Evolutionary conservation across 768 basidiomycete species (phyloP), one percentile per base, ranked within the genome.

Genomic region (Peribolospora kevripleyi): DNA sequence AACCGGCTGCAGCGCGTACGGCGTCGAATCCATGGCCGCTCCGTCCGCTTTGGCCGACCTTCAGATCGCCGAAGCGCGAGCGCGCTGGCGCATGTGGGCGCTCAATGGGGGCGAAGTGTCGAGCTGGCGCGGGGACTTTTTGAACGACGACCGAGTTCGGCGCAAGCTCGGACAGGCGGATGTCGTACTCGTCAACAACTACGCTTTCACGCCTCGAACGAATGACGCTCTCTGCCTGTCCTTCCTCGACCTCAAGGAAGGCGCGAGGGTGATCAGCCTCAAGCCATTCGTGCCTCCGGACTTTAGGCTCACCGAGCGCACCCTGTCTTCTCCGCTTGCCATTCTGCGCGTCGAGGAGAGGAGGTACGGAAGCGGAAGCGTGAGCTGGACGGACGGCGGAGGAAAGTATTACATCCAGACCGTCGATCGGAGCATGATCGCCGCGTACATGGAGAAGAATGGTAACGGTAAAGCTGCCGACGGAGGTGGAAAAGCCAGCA

Each of bases 191-290:
- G 81, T 85, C 54, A 84, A 70, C 59, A 66, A 66, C 57, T 66
- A 65, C 53, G 70, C 69, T 9, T 72, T 72, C 64, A 66, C 68
- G 1, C 63, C 71, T 0, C 54, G 62, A 2, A 65, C 97, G 57
- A 97, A 95, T 66, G 84, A 85, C 63, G 76, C 79, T 1, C 70
- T 98, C 11, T 74, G 82, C 48, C 79, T 82, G 39, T 82, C 86
- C 63, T 97, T 97, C 68, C 71, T 98, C 54, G 93, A 98, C 64
- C 71, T 97, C 57, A 93, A 87, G 64, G 85, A 91, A 57, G 84
- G 85, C 14, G 86, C 88, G 0, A 79, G 79, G 50, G 82, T 98
- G 50, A 76, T 97, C 43, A 87, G 84, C 14, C 70, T 98, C 13
- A 78, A 81, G 56, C 85, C 87, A 1, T 93, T 88, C 55, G 75